Evolutionary conservation across 2,329 filamentous ascomycete species (phyloP), one percentile per base, ranked within the genome.

Genomic region (Colletotrichum sp.): DNA sequence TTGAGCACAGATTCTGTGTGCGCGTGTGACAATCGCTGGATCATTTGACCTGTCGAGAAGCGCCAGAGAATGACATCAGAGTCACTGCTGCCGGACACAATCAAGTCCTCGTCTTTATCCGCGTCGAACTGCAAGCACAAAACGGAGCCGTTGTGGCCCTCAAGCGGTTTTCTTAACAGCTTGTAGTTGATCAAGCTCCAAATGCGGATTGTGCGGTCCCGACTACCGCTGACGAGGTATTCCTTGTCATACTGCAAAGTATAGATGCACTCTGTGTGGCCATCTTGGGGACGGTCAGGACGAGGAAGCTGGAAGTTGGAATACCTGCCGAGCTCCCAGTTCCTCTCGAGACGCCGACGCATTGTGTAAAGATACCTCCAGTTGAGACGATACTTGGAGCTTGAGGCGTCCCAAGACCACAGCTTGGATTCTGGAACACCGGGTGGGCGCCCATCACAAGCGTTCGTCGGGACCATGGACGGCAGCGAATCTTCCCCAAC

Each of bases 1-100:
- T 99, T 99, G 18, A 99, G 88, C 0, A 99, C 96, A 0, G 96
- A 98, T 84, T 99, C 97, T 34, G 89, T 88, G 83, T 99, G 97
- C 0, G 96, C 96, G 60, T 92, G 89, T 2, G 89, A 89, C 36
- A 99, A 91, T 73, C 92, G 92, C 81, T 96, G 94, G 15, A 99
- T 85, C 44, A 95, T 91, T 81, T 96, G 89, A 5, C 97, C 97
- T 0, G 96, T 99, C 0, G 96, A 98, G 82, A 99, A 99, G 66
- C 90, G 92, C 97, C 96, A 99, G 16, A 99, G 87, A 72, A 98
- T 96, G 69, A 99, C 93, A 78, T 94, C 93, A 63, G 94, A 95
- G 84, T 99, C 97, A 80, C 96, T 98, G 81, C 96, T 98, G 49
- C 96, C 97, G 9, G 96, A 98, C 12, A 98, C 94, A n/a, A 99